Conservation (phyloP, 2,329 filamentous ascomycete genomes). For the Didymella arachidicola region DNA sequence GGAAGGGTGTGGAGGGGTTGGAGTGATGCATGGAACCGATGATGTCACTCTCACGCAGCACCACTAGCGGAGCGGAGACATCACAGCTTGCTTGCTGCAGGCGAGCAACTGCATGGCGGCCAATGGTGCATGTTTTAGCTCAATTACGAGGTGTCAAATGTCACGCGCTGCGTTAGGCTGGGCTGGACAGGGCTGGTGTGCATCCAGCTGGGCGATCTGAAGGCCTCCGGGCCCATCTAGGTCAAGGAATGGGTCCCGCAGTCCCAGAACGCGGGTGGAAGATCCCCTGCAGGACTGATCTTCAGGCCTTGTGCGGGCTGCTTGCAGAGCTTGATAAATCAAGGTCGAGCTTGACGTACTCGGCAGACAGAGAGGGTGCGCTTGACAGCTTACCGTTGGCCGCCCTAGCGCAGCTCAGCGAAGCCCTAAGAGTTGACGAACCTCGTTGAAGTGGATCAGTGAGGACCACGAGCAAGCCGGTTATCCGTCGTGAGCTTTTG, state of each 20-base stretch:
- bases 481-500: background rate
- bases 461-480: background rate
- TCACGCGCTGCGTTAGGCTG: slow-evolving; percentile 13
- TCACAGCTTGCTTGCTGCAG: slow-evolving; percentile 11
- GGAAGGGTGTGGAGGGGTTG: slow-evolving; percentile 15
- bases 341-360: background rate
- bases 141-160: slow-evolving; percentile 12
- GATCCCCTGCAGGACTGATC: background rate
- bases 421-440: background rate
- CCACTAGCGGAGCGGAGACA: slow-evolving; percentile 14
- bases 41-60: slow-evolving; percentile 5
- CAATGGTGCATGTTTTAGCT: slow-evolving; percentile 6
- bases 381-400: background rate
- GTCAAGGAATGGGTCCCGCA: slow-evolving; percentile 10
- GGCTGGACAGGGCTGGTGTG: slow-evolving; percentile 9
- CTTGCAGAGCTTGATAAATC: background rate
- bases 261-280: background rate
- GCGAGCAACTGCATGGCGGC: slow-evolving; percentile 4
- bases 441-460: background rate
- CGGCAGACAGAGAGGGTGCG: background rate
- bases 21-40: slow-evolving; percentile 1
- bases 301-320: background rate
- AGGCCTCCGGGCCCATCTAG: background rate
- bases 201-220: slow-evolving; percentile 2
- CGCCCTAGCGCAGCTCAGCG: background rate